A percentile compares a stretch with the other conserved stretches of the same genome.
Evolutionary conservation across 2,329 filamentous ascomycete species (phyloP).

Genomic region (Penicillium sp.): DNA sequence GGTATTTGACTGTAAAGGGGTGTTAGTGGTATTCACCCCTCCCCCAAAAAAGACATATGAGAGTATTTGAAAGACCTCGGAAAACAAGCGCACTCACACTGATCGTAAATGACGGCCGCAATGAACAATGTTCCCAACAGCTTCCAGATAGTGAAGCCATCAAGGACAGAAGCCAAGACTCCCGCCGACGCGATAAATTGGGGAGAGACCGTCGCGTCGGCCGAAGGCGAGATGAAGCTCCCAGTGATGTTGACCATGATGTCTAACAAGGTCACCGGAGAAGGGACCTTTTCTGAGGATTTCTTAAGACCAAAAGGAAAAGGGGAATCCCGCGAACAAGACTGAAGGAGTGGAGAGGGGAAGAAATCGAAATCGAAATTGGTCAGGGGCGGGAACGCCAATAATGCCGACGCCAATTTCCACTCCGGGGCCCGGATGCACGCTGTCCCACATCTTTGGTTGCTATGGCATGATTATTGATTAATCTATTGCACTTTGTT

Average conservation of each 20-base stretch:
- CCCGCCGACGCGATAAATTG: conserved; percentile 49
- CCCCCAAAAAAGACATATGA: too few relatives aligned
- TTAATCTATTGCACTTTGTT: background rate
- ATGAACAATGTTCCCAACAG: conserved; percentile 70
- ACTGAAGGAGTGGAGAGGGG: conserved; percentile 17
- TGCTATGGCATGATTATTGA: background rate
- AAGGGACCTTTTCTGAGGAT: background rate
- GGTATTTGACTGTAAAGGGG: conserved; percentile 64
- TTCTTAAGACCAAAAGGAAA: background rate
- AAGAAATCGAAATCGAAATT: conserved; percentile 11
- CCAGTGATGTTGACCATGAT: conserved; percentile 57
- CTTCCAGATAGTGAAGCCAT: conserved; percentile 64
- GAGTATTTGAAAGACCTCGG: background rate
- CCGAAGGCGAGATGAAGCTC: conserved; percentile 69
- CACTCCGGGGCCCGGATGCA: background rate
- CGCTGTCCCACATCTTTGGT: background rate
- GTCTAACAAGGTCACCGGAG: conserved; percentile 5
- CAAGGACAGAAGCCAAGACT: conserved; percentile 56
- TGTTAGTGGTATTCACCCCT: background rate
- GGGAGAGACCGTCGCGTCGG: conserved; percentile 60
- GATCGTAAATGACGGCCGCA: conserved; percentile 78
- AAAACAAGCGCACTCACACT: conserved; percentile 62
- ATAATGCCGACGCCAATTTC: conserved; percentile 9
- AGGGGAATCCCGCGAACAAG: conserved; percentile 3
- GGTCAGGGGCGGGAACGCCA: conserved; percentile 25